phyloP scores from a whole-genome alignment of 306 rosid species.

The Prunus fruticosa region DNA sequence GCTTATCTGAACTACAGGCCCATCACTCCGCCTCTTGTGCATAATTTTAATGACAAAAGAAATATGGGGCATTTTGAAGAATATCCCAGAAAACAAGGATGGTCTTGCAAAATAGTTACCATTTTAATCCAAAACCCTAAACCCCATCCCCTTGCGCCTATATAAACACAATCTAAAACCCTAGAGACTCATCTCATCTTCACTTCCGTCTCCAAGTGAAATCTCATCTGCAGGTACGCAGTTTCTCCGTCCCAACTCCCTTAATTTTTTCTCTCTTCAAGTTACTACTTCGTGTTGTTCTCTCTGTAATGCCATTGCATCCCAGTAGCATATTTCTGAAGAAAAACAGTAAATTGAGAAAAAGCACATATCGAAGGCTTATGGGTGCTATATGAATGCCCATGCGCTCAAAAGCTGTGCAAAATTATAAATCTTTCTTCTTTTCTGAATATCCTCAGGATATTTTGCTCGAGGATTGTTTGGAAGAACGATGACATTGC shows the following conservation, averaged over 20 bases:
- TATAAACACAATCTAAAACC: slow-evolving; percentile 15
- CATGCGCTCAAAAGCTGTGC: slow-evolving; percentile 77
- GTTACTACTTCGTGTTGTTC: not conserved
- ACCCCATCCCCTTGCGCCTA: slow-evolving; percentile 6
- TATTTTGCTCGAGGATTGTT: slow-evolving; percentile 31
- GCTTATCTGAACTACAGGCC: not conserved
- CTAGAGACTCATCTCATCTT: not conserved
- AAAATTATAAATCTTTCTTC: slow-evolving; percentile 34
- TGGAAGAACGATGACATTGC: slow-evolving; percentile 44
- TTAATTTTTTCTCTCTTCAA: not conserved
- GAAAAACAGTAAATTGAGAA: not conserved
- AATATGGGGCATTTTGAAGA: not conserved
- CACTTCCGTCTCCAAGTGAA: not conserved
- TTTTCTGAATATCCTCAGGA: slow-evolving; percentile 28
- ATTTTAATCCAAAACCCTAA: slow-evolving; percentile 37
- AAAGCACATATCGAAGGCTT: slow-evolving; percentile 89
- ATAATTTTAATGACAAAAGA: not conserved
- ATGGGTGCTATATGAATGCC: slow-evolving; percentile 26
- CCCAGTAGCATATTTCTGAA: not conserved
- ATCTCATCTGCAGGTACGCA: not conserved
- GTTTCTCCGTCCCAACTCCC: not conserved
- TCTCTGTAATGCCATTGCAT: not conserved
- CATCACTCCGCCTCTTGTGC: too few species aligned
- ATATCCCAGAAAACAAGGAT: not conserved
- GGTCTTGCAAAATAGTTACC: slow-evolving; percentile 7